Conservation (phyloP, 176 grass and related monocot genomes). For the Oryza longistaminata region DNA sequence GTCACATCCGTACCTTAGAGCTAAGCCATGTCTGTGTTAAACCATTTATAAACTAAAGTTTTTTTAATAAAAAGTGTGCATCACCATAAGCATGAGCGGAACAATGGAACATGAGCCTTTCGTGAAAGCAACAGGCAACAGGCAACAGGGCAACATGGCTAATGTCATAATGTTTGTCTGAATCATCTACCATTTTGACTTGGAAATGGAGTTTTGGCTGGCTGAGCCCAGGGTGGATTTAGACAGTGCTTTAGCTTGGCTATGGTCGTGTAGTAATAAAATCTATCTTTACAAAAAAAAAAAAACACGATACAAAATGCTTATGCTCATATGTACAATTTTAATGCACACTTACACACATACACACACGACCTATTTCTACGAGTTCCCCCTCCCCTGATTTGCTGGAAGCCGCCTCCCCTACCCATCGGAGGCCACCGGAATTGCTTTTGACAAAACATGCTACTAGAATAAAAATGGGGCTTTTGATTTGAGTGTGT, state of each 20-base stretch:
- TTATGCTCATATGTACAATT: too few species aligned
- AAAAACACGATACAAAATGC: too few species aligned
- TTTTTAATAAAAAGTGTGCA: too few species aligned
- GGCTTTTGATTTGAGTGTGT: conserved; percentile 18
- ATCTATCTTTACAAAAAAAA: too few species aligned
- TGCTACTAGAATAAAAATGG: neutral
- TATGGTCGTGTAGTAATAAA: neutral
- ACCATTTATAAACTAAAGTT: too few species aligned
- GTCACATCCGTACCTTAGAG: neutral
- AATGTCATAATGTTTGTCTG: neutral
- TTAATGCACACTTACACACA: too few species aligned
- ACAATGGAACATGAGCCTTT: neutral
- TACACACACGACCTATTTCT: too few species aligned
- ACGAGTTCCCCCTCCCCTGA: too few species aligned
- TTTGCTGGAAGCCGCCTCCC: too few species aligned
- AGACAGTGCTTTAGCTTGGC: neutral
- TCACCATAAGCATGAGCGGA: neutral
- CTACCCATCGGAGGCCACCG: too few species aligned
- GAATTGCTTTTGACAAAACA: conserved; percentile 39
- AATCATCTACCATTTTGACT: neutral
- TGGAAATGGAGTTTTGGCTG: neutral
- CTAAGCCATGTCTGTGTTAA: neutral
- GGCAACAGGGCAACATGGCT: neutral
- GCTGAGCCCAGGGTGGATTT: neutral
- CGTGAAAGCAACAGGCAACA: neutral